Percentiles rank a stretch among this genome's conserved stretches.
phyloP scores from a whole-genome alignment of 2,329 filamentous ascomycete species.

The Aspergillus fructus region DNA sequence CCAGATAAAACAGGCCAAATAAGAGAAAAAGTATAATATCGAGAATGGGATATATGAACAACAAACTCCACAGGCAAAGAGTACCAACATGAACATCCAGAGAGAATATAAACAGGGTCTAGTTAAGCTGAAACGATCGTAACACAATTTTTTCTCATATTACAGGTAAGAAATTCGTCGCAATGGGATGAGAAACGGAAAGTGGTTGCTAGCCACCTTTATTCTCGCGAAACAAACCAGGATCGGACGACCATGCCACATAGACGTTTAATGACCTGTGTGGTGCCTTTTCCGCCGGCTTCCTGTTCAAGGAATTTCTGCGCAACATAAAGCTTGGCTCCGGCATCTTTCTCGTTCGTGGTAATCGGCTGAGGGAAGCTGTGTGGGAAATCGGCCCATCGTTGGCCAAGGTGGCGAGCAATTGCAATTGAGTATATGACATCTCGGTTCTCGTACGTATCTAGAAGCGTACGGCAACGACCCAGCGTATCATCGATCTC shows the following conservation, averaged over 20 bases:
- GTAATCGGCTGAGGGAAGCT: conserved; percentile 56
- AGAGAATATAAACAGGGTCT: conserved; percentile 15
- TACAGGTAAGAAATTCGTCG: conserved; percentile 21
- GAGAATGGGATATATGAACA: conserved; percentile 14
- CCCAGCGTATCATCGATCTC: conserved; percentile 65
- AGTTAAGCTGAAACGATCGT: conserved; percentile 16
- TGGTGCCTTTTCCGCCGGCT: conserved; percentile 67
- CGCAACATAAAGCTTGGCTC: conserved; percentile 66
- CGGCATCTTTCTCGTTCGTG: conserved; percentile 65
- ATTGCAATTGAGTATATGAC: conserved; percentile 87
- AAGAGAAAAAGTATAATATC: conserved; percentile 9
- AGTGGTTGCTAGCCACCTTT: conserved; percentile 11
- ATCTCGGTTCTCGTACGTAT: conserved; percentile 82
- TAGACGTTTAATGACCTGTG: conserved; percentile 69
- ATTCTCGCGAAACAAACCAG: conserved; percentile 47
- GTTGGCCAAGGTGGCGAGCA: conserved; percentile 70
- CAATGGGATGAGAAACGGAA: background rate
- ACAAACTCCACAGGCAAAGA: conserved; percentile 7
- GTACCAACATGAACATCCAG: conserved; percentile 7
- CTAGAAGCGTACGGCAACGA: conserved; percentile 68
- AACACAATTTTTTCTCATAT: conserved; percentile 19
- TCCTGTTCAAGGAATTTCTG: conserved; percentile 69
- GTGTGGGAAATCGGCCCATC: conserved; percentile 60
- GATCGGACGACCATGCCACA: conserved; percentile 65
- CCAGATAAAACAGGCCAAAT: conserved; percentile 10